Evolutionary conservation across 2,329 filamentous ascomycete genomes (phyloP), one percentile per base, ranked within the genome.

Genomic region (Aureobasidium sp.): DNA sequence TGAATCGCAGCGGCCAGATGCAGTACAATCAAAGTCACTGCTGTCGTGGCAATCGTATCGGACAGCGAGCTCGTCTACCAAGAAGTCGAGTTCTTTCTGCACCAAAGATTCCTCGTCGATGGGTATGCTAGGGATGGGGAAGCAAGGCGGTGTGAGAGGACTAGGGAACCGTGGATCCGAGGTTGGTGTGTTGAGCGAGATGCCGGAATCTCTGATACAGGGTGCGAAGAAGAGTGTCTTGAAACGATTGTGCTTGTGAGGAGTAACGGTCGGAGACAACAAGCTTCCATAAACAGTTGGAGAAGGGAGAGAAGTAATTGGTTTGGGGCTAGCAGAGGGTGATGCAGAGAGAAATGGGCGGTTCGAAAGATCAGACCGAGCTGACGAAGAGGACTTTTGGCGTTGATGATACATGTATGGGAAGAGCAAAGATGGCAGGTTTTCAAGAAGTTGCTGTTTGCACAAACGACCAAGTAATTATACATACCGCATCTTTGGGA

Each of bases 191-290:
- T 17, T 45, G 9, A 60, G 57, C 15, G 44, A 49, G 35, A 60
- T 50, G 8, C 57, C 57, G 5, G 57, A 60, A 31, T 60, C 57
- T 40, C 57, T 29, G 22, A 60, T 60, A 15, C 35, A 45, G 8
- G 57, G 57, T 8, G 33, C 14, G 24, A 60, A 60, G 35, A 40
- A 50, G 24, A 60, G 33, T 19, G 57, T 60, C 57, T 50, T 60
- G 45, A 50, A 60, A 12, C 57, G 57, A 29, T 58, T 48, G 2
- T 42, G 54, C 15, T 39, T 58, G 12, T 48, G 54, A 27, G 54
- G 42, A 48, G 54, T 47, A 17, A 27, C 19, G 19, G 27, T 27
- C 7, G 54, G 54, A 39, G 54, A 58, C 7, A 58, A 22, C 31
- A 33, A 29, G 22, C 29, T 39, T 9, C 42, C 17, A 22, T 58